Evolutionary conservation across 768 basidiomycete genomes (phyloP), one percentile per base, ranked within the genome.

Genomic region (Suillus sp.): DNA sequence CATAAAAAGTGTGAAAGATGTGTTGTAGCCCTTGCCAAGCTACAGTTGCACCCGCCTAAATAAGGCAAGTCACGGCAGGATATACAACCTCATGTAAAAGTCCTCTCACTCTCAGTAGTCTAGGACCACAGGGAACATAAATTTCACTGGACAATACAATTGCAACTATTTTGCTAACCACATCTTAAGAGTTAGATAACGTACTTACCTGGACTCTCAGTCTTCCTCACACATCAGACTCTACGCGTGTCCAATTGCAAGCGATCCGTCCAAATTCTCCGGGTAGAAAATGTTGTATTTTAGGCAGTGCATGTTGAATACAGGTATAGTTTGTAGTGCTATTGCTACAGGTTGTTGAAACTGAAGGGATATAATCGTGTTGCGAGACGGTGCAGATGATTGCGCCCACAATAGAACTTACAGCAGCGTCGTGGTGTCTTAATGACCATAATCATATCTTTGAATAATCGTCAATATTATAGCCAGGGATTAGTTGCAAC

Each of bases 391-490:
- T 48, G 47, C 32, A 34, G 2, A 32, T 32, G 51, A 67, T 68
- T 30, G 55, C 45, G 40, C 9, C 51, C 14, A 48, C 18, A 27
- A 48, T 48, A 47, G 2, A 25, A 43, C 34, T 42, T 11, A 55
- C 25, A 25, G 25, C 35, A 30, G 35, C 32, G 6, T 38, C n/a
- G 43, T 14, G 34, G 22, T 32, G 51, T 34, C 32, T 66, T 66
- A 74, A 62, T 72, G 78, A 51, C 73, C 74, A 69, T 85, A 85
- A 65, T 85, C 84, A 60, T 85, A 85, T 69, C 84, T 85, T 65
- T 30, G 59, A 61, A 64, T 27, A 45, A 45, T 45, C 20, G 51
- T 71, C 45, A 72, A 38, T 7, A 54, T 42, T 30, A 45, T 27
- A 2, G n/a, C 45, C 53, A 13, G 34, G 38, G 57, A 37, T 18